These are phyloP conservation scores for Fusarium sp. DNA, from an alignment of 2,329 filamentous ascomycete species.

Conservation along the genomic window DNA sequence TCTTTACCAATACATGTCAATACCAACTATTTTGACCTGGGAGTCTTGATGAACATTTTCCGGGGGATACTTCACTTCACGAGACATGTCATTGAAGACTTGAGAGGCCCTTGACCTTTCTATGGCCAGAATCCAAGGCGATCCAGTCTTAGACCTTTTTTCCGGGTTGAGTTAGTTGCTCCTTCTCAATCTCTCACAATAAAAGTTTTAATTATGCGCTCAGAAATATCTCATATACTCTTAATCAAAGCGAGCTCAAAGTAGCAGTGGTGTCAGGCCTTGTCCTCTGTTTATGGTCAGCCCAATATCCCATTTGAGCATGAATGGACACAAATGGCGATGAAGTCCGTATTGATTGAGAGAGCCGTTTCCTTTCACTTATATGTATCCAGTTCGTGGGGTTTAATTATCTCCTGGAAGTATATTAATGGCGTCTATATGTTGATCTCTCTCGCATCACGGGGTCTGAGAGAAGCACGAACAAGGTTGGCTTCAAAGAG, in stretches of 20 bases:
- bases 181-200: too few relatives aligned
- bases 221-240: neutral
- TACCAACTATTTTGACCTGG: neutral
- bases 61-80: too few relatives aligned
- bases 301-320: neutral
- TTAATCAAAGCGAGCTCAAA: neutral
- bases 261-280: neutral
- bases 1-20: neutral
- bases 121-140: neutral
- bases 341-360: neutral
- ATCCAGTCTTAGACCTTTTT: neutral
- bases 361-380: rapidly evolving
- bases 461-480: neutral
- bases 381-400: neutral
- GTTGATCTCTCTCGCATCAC: neutral
- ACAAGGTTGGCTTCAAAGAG: neutral
- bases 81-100: neutral
- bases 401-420: too few relatives aligned
- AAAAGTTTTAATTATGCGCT: neutral
- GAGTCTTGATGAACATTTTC: neutral
- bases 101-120: neutral
- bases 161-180: neutral
- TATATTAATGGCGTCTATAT: neutral
- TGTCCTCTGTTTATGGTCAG: neutral
- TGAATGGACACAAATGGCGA: neutral